A percentile compares a stretch with the other conserved stretches of the same genome.
Evolutionary conservation across 805 yeast genomes (phyloP).

Genomic region (Myxozyma neotropica): DNA sequence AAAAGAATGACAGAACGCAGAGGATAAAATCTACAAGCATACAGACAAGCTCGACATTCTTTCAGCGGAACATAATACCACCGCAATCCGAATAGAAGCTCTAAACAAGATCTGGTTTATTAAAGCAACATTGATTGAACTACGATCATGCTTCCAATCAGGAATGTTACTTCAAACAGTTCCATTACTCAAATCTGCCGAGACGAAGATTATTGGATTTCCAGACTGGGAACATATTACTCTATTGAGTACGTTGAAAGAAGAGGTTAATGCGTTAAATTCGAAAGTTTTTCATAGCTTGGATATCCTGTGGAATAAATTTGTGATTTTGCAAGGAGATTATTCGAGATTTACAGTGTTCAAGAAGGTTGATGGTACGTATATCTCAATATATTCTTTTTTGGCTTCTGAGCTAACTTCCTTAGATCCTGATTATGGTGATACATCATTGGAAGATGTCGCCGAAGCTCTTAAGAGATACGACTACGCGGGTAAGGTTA

Average conservation of each 20-base stretch:
- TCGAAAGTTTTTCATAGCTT: conserved; percentile 20
- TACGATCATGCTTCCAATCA: conserved; percentile 20
- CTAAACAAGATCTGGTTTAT: conserved; percentile 27
- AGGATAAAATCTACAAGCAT: conserved; percentile 22
- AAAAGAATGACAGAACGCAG: conserved; percentile 29
- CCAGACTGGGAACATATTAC: conserved; percentile 29
- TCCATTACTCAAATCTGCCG: conserved; percentile 27
- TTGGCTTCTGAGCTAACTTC: neutral
- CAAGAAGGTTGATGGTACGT: conserved; percentile 2
- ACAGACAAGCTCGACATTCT: conserved; percentile 20
- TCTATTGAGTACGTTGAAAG: conserved; percentile 23
- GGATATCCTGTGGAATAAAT: conserved; percentile 22
- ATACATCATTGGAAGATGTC: conserved; percentile 7
- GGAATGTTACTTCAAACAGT: conserved; percentile 20
- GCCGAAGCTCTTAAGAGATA: conserved; percentile 22
- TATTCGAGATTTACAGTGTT: conserved; percentile 1
- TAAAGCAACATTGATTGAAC: conserved; percentile 27
- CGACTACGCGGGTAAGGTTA: conserved; percentile 25
- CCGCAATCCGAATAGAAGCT: conserved; percentile 20
- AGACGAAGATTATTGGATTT: conserved; percentile 20
- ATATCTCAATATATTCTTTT: no score
- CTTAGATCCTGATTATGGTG: conserved; percentile 1
- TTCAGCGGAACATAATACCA: neutral
- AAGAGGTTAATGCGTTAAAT: conserved; percentile 27
- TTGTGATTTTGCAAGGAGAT: conserved; percentile 1